Evolutionary conservation across 116 monocot genomes (phyloP).

Genomic region (Iris pallida): DNA sequence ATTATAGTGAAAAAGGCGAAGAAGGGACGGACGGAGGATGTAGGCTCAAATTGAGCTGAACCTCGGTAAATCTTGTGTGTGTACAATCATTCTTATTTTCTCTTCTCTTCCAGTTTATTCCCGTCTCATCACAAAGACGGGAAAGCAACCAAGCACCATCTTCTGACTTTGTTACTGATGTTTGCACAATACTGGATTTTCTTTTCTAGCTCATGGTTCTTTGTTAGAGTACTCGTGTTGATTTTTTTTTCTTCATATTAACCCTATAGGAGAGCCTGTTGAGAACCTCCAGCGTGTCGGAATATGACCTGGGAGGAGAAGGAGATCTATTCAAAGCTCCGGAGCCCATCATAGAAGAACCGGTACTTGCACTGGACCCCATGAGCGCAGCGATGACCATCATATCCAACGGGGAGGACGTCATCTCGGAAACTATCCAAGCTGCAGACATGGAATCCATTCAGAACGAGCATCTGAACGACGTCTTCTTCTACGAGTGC

Average conservation of each 20-base stretch:
- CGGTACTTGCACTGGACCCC: slow-evolving; percentile 40
- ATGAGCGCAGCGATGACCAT: slow-evolving; percentile 55
- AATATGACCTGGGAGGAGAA: slow-evolving; percentile 71
- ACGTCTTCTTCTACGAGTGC: slow-evolving; percentile 9
- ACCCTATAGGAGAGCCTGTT: slow-evolving; percentile 28
- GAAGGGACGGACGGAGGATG: too few relatives aligned
- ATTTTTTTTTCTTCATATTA: not conserved
- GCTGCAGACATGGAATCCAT: slow-evolving; percentile 25
- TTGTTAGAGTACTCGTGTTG: not conserved
- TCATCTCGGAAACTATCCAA: slow-evolving; percentile 37
- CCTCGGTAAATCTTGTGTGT: too few relatives aligned
- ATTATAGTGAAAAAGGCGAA: too few relatives aligned
- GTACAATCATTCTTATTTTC: too few relatives aligned
- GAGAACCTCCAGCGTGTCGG: slow-evolving; percentile 33
- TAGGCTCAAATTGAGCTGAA: too few relatives aligned
- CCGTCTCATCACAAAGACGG: too few relatives aligned
- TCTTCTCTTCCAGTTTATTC: too few relatives aligned
- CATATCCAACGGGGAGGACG: slow-evolving; percentile 46
- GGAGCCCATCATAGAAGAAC: slow-evolving; percentile 66
- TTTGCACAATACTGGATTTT: too few relatives aligned
- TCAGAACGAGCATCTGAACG: slow-evolving; percentile 11
- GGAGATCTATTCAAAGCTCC: slow-evolving; percentile 89
- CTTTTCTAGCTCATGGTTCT: too few relatives aligned
- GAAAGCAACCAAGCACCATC: too few relatives aligned
- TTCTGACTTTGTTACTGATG: too few relatives aligned